A percentile compares a stretch with the other conserved stretches of the same genome.
Evolutionary conservation across 2,329 filamentous ascomycete species (phyloP).

Genomic region (Penicillium sp.): DNA sequence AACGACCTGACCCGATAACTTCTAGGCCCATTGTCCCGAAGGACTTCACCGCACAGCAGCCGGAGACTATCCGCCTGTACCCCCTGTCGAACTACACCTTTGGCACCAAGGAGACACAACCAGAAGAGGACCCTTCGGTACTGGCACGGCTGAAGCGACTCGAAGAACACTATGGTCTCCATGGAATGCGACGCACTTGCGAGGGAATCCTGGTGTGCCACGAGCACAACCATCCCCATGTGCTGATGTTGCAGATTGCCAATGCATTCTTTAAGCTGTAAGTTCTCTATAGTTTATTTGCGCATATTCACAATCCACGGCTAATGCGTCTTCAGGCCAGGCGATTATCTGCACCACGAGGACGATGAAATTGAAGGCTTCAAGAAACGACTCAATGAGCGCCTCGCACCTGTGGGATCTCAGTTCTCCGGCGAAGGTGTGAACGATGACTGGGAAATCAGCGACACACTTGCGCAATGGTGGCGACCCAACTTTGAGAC

Average conservation of each 20-base stretch:
- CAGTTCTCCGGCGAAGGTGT: constrained; percentile 78
- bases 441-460: constrained; percentile 90
- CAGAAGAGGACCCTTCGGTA: constrained; percentile 95
- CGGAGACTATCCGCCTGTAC: constrained; percentile 83
- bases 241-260: constrained; percentile 97
- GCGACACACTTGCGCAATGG: constrained; percentile 95
- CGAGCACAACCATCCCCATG: constrained; percentile 98
- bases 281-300: constrained; percentile 19
- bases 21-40: constrained; percentile 70
- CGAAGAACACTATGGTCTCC: constrained; percentile 87
- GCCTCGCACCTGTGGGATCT: constrained; percentile 85
- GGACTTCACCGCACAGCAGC: constrained; percentile 84
- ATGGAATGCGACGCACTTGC: constrained; percentile 96
- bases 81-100: constrained; percentile 99
- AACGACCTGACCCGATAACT: constrained; percentile 13
- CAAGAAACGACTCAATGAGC: constrained; percentile 86
- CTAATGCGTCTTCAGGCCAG: constrained; percentile 57
- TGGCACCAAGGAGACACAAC: constrained; percentile 96
- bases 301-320: not conserved
- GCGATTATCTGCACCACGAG: constrained; percentile 82
- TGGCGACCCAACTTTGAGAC: constrained; percentile 99
- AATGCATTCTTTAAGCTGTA: constrained; percentile 98
- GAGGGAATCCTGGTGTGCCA: constrained; percentile 97
- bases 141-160: constrained; percentile 86
- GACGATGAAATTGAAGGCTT: constrained; percentile 95